Evolutionary conservation across 192 early-diverging fungal genomes (phyloP).

Genomic region (Coemansia sp.): DNA sequence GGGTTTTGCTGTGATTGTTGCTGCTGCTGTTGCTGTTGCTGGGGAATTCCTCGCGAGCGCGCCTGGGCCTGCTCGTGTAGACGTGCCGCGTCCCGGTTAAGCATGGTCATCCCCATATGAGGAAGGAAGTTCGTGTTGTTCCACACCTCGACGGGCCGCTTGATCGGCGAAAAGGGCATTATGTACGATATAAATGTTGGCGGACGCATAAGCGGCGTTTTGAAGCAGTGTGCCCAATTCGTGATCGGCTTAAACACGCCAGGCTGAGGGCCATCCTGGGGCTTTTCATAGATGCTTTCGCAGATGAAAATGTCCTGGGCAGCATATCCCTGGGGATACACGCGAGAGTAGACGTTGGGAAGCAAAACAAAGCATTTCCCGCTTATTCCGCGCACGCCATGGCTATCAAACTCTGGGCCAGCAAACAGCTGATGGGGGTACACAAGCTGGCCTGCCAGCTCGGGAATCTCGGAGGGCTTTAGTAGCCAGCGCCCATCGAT

Average conservation of each 20-base stretch:
- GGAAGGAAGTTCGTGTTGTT: slow-evolving; percentile 34
- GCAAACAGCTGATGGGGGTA: slow-evolving; percentile 53
- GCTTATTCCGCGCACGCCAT: slow-evolving; percentile 39
- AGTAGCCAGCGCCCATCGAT: slow-evolving; percentile 52
- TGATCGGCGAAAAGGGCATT: slow-evolving; percentile 29
- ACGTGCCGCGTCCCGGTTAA: slow-evolving; percentile 41
- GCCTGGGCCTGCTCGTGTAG: slow-evolving; percentile 7
- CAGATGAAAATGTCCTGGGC: slow-evolving; percentile 45
- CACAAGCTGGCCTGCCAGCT: slow-evolving; percentile 37
- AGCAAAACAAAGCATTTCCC: slow-evolving; percentile 49
- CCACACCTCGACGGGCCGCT: slow-evolving; percentile 31
- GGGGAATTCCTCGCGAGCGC: slow-evolving; percentile 17
- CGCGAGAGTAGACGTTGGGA: slow-evolving; percentile 43
- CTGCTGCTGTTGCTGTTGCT: slow-evolving; percentile 18
- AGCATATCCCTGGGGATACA: slow-evolving; percentile 43
- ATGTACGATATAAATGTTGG: slow-evolving; percentile 45
- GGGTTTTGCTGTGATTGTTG: no score
- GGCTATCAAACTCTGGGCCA: slow-evolving; percentile 33
- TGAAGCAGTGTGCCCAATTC: slow-evolving; percentile 51
- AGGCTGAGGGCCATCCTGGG: slow-evolving; percentile 7
- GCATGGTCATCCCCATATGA: slow-evolving; percentile 32
- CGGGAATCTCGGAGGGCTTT: slow-evolving; percentile 49
- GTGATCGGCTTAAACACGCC: slow-evolving; percentile 26
- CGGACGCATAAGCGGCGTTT: slow-evolving; percentile 47
- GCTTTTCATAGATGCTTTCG: slow-evolving; percentile 37